These are phyloP conservation scores for Entelexis paramagnoliae DNA, from an alignment of 1,139 yeast species.

Conservation along the genomic window DNA sequence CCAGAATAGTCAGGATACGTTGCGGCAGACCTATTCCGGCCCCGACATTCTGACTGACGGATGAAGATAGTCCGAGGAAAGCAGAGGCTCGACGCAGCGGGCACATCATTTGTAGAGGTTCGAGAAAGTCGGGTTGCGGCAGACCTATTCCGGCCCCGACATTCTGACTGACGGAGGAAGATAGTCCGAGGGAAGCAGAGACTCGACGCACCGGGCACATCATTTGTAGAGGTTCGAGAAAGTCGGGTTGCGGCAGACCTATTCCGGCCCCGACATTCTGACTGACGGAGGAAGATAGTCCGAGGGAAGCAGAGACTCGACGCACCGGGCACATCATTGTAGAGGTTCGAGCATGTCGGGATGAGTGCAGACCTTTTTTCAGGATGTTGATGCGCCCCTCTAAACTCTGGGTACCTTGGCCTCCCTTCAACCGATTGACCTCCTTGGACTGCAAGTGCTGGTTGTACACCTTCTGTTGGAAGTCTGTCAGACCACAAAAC, in stretches of 20 bases:
- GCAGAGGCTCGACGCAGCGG: too few species aligned
- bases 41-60: too few species aligned
- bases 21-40: too few species aligned
- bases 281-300: conserved; percentile 46
- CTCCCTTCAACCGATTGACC: conserved; percentile 55
- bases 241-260: conserved; percentile 50
- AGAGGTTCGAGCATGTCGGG: conserved; percentile 68
- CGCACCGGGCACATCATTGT: conserved; percentile 44
- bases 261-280: conserved; percentile 38
- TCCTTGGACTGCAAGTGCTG: conserved; percentile 77
- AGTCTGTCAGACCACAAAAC: conserved; percentile 70
- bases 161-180: too few species aligned
- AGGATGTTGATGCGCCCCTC: conserved; percentile 83
- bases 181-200: too few species aligned
- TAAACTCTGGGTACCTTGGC: conserved; percentile 63
- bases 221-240: too few species aligned
- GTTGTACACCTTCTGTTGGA: conserved; percentile 61
- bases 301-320: conserved; percentile 58
- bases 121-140: too few species aligned
- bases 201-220: too few species aligned
- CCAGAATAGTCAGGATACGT: conserved; percentile 48
- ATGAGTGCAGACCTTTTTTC: conserved; percentile 84
- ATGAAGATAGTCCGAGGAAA: too few species aligned
- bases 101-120: too few species aligned
- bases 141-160: too few species aligned